Conservation (phyloP, 2,329 filamentous ascomycete species). For the Neoarthrinium moseri region DNA sequence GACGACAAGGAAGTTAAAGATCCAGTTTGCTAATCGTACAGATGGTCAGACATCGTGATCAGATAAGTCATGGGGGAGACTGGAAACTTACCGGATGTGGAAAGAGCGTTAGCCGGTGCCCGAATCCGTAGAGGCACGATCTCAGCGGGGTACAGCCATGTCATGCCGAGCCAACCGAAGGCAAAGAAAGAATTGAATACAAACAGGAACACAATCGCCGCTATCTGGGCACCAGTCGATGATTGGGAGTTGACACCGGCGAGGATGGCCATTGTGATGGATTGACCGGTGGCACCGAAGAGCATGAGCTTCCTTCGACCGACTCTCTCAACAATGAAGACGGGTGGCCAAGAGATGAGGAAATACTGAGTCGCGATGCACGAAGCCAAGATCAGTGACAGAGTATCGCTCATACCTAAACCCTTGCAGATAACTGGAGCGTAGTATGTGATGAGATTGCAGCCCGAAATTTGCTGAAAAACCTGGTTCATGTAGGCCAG, state of each 20-base stretch:
- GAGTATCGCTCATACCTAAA: constrained; percentile 50
- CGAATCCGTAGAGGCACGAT: constrained; percentile 50
- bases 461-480: constrained; percentile 49
- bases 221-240: constrained; percentile 23
- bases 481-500: constrained; percentile 57
- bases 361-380: constrained; percentile 49
- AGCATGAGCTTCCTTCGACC: constrained; percentile 73
- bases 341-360: constrained; percentile 56
- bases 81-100: too few species aligned
- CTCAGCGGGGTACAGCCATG: constrained; percentile 60
- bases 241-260: constrained; percentile 37
- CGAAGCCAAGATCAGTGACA: constrained; percentile 58
- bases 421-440: constrained; percentile 48
- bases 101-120: constrained; percentile 57
- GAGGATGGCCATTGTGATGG: constrained; percentile 64
- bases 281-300: constrained; percentile 63
- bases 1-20: constrained; percentile 63
- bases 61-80: too few species aligned
- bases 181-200: constrained; percentile 54
- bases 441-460: constrained; percentile 42
- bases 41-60: too few species aligned
- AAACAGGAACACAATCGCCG: constrained; percentile 40
- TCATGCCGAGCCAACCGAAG: constrained; percentile 51
- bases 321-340: constrained; percentile 63
- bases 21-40: constrained; percentile 61